Percentiles rank a stretch among this genome's conserved stretches.
Conservation (phyloP, 148 eudicot species). For the Camellia granthamiana region DNA sequence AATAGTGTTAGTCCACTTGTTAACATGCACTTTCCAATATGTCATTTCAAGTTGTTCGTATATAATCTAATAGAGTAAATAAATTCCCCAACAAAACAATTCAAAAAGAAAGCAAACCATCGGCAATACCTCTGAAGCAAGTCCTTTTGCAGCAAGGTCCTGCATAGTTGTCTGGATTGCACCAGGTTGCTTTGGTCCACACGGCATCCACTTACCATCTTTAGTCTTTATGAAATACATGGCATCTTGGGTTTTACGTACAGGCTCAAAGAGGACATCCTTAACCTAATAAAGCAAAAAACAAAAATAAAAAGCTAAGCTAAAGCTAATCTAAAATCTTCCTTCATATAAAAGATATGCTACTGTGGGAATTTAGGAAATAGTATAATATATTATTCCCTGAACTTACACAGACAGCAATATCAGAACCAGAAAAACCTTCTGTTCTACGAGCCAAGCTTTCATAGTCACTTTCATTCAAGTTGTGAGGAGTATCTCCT, state of each 20-base stretch:
- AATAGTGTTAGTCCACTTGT: not conserved
- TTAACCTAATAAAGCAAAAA: conserved; percentile 51
- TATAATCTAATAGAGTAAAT: not conserved
- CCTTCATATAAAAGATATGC: not conserved
- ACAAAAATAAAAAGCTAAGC: not conserved
- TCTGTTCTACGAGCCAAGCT: conserved; percentile 69
- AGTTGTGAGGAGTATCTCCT: conserved; percentile 90
- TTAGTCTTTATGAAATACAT: conserved; percentile 64
- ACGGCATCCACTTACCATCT: conserved; percentile 67
- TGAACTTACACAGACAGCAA: conserved; percentile 91
- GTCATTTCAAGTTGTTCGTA: not conserved
- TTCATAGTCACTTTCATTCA: conserved; percentile 87
- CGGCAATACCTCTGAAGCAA: conserved; percentile 67
- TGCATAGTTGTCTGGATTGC: conserved; percentile 89
- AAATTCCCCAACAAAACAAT: not conserved
- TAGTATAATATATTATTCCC: not conserved
- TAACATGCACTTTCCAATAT: not conserved
- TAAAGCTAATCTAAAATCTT: not conserved
- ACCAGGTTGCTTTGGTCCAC: conserved; percentile 81
- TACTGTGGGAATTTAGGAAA: not conserved
- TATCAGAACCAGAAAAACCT: conserved; percentile 97
- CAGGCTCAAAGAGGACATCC: conserved; percentile 96
- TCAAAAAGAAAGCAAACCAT: not conserved
- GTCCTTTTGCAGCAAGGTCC: conserved; percentile 82
- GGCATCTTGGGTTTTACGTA: conserved; percentile 97